These are phyloP conservation scores for Diplodia seriata DNA, from an alignment of 2,329 filamentous ascomycete species.

Conservation along the genomic window DNA sequence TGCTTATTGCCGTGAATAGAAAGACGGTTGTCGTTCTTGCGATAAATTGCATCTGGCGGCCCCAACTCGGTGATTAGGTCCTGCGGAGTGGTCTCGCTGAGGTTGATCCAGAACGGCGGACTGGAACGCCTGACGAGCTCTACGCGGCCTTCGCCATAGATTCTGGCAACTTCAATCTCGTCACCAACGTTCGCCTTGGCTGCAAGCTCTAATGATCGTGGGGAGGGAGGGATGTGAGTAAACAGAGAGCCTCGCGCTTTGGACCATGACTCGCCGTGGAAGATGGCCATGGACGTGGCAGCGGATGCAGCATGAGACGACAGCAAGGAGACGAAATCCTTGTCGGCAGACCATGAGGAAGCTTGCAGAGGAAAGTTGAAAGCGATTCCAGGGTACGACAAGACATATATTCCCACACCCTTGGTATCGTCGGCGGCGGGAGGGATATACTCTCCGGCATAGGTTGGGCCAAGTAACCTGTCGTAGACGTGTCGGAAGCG, in stretches of 20 bases:
- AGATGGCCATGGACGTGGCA: conserved; percentile 88
- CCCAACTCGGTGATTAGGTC: conserved; percentile 90
- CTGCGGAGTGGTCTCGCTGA: conserved; percentile 90
- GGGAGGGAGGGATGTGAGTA: conserved; percentile 74
- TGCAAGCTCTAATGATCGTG: conserved; percentile 73
- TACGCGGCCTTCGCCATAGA: conserved; percentile 79
- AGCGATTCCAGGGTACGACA: conserved; percentile 93
- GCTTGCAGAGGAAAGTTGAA: conserved; percentile 85
- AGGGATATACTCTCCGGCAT: conserved; percentile 88
- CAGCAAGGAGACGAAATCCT: conserved; percentile 85
- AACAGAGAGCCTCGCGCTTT: conserved; percentile 80
- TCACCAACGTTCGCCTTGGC: conserved; percentile 77
- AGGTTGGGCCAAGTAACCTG: conserved; percentile 89
- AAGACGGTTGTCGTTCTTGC: conserved; percentile 87
- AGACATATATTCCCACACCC: conserved; percentile 76
- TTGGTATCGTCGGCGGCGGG: conserved; percentile 60
- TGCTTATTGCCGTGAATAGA: conserved; percentile 69
- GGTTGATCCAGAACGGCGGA: conserved; percentile 70
- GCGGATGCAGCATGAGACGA: conserved; percentile 78
- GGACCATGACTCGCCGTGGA: conserved; percentile 88
- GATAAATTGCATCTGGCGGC: conserved; percentile 91
- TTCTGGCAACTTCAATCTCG: conserved; percentile 80
- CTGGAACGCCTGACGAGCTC: conserved; percentile 77
- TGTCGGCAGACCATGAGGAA: conserved; percentile 75
- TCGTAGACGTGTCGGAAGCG: conserved; percentile 91